Evolutionary conservation across 139 green algal genomes (phyloP), one percentile per base, ranked within the genome.

Genomic region (Micromonas commoda): DNA sequence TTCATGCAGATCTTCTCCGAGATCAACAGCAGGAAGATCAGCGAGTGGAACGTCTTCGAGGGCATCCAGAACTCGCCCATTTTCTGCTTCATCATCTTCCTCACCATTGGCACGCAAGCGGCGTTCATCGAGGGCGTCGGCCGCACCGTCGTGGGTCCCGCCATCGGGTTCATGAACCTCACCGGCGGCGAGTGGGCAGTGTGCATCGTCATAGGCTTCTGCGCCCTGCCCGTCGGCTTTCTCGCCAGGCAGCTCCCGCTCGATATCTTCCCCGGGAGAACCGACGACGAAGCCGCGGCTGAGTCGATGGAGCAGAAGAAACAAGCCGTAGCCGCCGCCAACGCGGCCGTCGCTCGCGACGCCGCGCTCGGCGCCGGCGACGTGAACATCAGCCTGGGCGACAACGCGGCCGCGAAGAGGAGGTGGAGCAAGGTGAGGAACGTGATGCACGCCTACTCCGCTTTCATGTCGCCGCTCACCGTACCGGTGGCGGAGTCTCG

Each of bases 1-100:
- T 96, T 93, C 68, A 85, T 89, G 83, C 87, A 91, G 81, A 80
- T 97, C 0, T 94, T 94, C 82, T 96, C 94, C 79, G 90, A 96
- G 83, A 75, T 97, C 64, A 97, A 96, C 82, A 86, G 86, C 16
- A 85, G 93, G 9, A 90, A 81, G 19, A 79, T 84, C 53, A 69
- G 76, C 38, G 33, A 79, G 21, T 29, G 81, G 23, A 83, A 85
- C 37, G 70, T 83, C 6, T 75, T 87, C 24, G 34, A 72, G 1
- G 81, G 78, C 29, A 64, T 87, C 32, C 52, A 75, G 19, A 81
- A 80, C 21, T 71, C 53, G 16, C 52, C 16, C 24, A 57, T 69
- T 4, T 78, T 78, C 57, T 78, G 72, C 34, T 5, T 23, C 5
- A 78, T 78, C 9, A 70, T 78, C 26, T 9, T 69, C 34, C 0